Conservation (phyloP, 1,284 basidiomycete genomes). For the Ustilago curta region DNA sequence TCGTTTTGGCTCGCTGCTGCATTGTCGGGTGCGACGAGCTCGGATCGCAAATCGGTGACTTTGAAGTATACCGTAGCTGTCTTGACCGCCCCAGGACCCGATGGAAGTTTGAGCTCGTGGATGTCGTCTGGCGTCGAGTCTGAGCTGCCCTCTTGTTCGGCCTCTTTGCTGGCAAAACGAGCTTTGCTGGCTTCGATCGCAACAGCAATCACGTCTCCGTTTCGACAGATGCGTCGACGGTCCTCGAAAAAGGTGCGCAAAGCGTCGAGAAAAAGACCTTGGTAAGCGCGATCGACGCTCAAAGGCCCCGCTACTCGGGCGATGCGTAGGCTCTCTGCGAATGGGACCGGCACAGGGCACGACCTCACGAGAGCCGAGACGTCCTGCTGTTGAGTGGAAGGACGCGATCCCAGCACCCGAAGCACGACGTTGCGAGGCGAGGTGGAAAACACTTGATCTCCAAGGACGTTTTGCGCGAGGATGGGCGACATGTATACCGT, state of each 20-base stretch:
- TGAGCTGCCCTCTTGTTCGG: slow-evolving; percentile 41
- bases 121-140: slow-evolving; percentile 69
- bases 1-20: slow-evolving; percentile 49
- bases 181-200: slow-evolving; percentile 74
- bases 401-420: slow-evolving; percentile 37
- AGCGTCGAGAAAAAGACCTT: slow-evolving; percentile 77
- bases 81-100: slow-evolving; percentile 20
- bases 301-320: slow-evolving; percentile 85
- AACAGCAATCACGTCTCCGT: slow-evolving; percentile 84
- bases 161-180: slow-evolving; percentile 53
- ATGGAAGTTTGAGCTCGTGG: slow-evolving; percentile 41
- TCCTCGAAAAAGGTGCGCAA: slow-evolving; percentile 78
- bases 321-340: slow-evolving; percentile 75
- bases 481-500: slow-evolving; percentile 52
- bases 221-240: slow-evolving; percentile 77
- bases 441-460: slow-evolving; percentile 29
- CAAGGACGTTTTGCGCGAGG: slow-evolving; percentile 58
- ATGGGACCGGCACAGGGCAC: slow-evolving; percentile 60
- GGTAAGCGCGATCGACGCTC: slow-evolving; percentile 80
- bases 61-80: slow-evolving; percentile 78
- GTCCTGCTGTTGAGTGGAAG: slow-evolving; percentile 19
- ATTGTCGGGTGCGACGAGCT: slow-evolving; percentile 71
- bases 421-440: slow-evolving; percentile 19
- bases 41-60: slow-evolving; percentile 81
- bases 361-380: slow-evolving; percentile 47